Percentiles rank a stretch among this genome's conserved stretches.
Conservation (phyloP, 2,329 filamentous ascomycete genomes). For the Laburnicola sp. region DNA sequence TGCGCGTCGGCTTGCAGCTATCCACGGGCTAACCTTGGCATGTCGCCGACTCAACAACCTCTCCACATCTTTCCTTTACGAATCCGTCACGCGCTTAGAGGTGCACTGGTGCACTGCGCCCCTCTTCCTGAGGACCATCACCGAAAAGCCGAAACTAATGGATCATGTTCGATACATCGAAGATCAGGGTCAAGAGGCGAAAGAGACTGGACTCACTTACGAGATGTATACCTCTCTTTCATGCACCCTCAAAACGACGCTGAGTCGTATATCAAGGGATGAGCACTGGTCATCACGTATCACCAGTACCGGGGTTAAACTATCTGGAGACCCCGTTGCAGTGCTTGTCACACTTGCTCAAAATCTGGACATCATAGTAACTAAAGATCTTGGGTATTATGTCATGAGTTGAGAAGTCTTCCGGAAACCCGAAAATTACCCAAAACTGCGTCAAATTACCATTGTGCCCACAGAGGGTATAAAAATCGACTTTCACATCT, state of each 20-base stretch:
- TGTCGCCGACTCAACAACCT: slow-evolving; percentile 18
- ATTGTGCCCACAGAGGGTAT: no score
- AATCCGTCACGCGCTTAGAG: slow-evolving; percentile 15
- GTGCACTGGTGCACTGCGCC: background rate
- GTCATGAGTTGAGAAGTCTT: no score
- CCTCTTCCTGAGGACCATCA: slow-evolving; percentile 7
- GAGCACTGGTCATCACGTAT: background rate
- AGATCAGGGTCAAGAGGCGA: background rate
- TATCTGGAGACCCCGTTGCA: background rate
- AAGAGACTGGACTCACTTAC: no score
- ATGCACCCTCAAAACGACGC: background rate
- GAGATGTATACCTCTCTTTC: background rate
- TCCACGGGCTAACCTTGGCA: slow-evolving; percentile 19
- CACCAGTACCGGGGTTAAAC: no score
- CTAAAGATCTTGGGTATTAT: background rate
- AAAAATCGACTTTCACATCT: no score
- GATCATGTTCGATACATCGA: slow-evolving; percentile 11
- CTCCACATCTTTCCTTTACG: slow-evolving; percentile 20
- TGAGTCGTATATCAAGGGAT: background rate
- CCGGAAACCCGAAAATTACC: background rate
- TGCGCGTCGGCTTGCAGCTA: background rate
- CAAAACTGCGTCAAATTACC: background rate
- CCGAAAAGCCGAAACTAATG: background rate
- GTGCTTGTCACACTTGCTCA: background rate
- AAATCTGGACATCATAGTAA: background rate